Evolutionary conservation across 345 rosid species (phyloP), one percentile per base, ranked within the genome.

Genomic region (Lepidium aucheri): DNA sequence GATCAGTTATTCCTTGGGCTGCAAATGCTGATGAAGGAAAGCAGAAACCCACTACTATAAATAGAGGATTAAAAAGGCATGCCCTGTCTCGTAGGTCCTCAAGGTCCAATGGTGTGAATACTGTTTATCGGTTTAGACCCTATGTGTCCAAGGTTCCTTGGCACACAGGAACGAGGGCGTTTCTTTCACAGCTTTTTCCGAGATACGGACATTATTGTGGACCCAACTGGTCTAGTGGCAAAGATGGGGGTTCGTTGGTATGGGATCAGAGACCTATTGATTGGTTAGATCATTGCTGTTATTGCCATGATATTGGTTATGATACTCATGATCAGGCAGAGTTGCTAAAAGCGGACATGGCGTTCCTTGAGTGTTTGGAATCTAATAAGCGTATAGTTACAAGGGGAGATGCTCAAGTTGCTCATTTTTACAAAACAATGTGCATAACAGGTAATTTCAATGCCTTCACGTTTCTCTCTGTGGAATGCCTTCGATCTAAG

Each of bases 201-300:
- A 77, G 97, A 12, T 90, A 90, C 16, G 99, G 96, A 39, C 90
- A 94, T 78, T 94, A 94, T 57, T 94, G 99, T 75, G 99, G 97
- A 16, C 99, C 99, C 0, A 94, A 94, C 30, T 94, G 99, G 99
- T 94, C 99, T 0, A 94, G 99, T 59, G 99, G 97, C 54, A 94
- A 94, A 74, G 85, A 86, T 71, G 67, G 81, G 4, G 99, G 99
- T 9, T 86, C 97, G 8, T 78, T 44, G 43, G 28, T 94, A 18
- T 94, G 99, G 99, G 99, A 94, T 57, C 85, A 63, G 83, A 84
- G 98, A 53, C 97, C 97, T 6, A 93, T 86, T 45, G 98, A 93
- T 80, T 88, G 95, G 98, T 78, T 93, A 76, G 98, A 93, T 63
- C 91, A 79, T 73, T 93, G 97, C 64, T 94, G 99, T 80, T 94